Conservation (phyloP, 2,329 filamentous ascomycete species). For the Alternaria sp. region DNA sequence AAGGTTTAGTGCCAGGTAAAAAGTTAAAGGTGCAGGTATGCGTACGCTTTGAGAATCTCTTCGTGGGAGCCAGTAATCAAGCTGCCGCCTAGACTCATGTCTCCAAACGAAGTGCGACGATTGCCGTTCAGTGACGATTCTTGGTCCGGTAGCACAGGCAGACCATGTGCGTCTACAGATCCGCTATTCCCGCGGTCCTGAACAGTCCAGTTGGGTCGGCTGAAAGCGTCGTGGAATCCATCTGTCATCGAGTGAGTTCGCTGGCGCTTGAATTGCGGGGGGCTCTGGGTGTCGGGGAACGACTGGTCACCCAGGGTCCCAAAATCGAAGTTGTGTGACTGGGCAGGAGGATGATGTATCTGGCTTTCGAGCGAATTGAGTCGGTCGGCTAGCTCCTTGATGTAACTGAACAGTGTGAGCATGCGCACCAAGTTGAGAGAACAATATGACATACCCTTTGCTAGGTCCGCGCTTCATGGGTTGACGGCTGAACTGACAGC, state of each 20-base stretch:
- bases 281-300: slow-evolving; percentile 41
- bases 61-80: slow-evolving; percentile 49
- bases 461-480: slow-evolving; percentile 54
- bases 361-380: slow-evolving; percentile 51
- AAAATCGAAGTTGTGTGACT: slow-evolving; percentile 45
- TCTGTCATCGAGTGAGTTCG: slow-evolving; percentile 52
- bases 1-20: slow-evolving; percentile 21
- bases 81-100: slow-evolving; percentile 45
- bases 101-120: slow-evolving; percentile 48
- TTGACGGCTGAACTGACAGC: slow-evolving; percentile 54
- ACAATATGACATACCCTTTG: slow-evolving; percentile 45
- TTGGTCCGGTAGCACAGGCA: slow-evolving; percentile 38
- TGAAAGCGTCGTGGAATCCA: slow-evolving; percentile 44
- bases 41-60: slow-evolving; percentile 47
- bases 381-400: slow-evolving; percentile 53
- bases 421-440: neutral
- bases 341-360: slow-evolving; percentile 42
- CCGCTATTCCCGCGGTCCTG: slow-evolving; percentile 47
- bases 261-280: slow-evolving; percentile 46
- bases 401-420: slow-evolving; percentile 45
- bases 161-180: slow-evolving; percentile 26
- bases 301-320: slow-evolving; percentile 39
- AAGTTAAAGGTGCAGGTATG: neutral
- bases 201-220: slow-evolving; percentile 44
- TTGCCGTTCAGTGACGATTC: slow-evolving; percentile 45